Conservation (phyloP, 495 filamentous ascomycete genomes). For the Polyplosphaeria fusca region DNA sequence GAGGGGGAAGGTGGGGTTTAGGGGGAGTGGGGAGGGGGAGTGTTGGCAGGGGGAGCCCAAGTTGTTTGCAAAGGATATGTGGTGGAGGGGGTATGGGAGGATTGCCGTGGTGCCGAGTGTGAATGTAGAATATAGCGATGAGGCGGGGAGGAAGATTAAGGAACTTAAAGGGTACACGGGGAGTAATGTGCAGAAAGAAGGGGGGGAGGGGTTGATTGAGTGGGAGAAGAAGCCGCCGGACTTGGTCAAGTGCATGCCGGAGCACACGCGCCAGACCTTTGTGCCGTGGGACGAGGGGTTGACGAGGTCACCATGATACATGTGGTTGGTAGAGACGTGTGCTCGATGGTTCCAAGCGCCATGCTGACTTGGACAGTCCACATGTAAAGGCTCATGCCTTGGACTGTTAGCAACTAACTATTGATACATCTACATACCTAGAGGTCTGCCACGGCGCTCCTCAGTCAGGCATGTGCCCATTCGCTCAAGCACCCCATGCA, state of each 20-base stretch:
- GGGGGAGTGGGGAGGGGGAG: slow-evolving; percentile 40
- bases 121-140: slow-evolving; percentile 49
- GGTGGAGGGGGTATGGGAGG: slow-evolving; percentile 45
- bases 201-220: slow-evolving; percentile 26
- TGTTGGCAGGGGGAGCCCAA: slow-evolving; percentile 50
- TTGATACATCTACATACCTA: too few relatives aligned
- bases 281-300: slow-evolving; percentile 20
- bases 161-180: slow-evolving; percentile 43
- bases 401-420: too few relatives aligned
- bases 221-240: slow-evolving; percentile 35
- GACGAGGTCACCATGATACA: too few relatives aligned
- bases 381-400: too few relatives aligned
- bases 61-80: slow-evolving; percentile 52
- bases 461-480: too few relatives aligned
- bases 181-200: slow-evolving; percentile 29
- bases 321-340: too few relatives aligned
- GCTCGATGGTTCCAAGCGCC: too few relatives aligned
- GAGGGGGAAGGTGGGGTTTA: slow-evolving; percentile 41
- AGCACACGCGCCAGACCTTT: not conserved
- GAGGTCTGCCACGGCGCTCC: too few relatives aligned
- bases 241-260: slow-evolving; percentile 35
- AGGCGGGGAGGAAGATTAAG: slow-evolving; percentile 43
- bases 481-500: too few relatives aligned
- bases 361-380: too few relatives aligned
- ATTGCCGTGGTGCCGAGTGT: slow-evolving; percentile 51